Evolutionary conservation across 768 basidiomycete genomes (phyloP).

Genomic region (Tricholoma furcatifolium): DNA sequence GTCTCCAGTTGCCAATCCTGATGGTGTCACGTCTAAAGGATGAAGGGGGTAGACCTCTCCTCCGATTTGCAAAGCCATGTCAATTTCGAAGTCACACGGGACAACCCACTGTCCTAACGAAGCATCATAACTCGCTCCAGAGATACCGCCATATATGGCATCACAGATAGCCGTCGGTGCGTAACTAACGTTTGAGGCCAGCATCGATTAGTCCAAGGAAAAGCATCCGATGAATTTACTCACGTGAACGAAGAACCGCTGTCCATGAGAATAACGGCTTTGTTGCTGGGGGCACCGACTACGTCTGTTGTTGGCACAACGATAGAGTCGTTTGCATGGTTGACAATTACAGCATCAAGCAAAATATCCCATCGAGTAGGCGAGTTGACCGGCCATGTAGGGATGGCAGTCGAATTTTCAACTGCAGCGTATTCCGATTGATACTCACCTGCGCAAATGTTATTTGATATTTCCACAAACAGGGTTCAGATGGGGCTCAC

Average conservation of each 20-base stretch:
- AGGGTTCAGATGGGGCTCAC: conserved; percentile 32
- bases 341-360: conserved; percentile 69
- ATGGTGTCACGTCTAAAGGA: conserved; percentile 71
- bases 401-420: conserved; percentile 52
- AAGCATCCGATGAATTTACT: conserved; percentile 20
- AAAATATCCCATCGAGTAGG: conserved; percentile 78
- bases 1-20: conserved; percentile 36
- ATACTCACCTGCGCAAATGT: conserved; percentile 54
- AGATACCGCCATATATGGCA: conserved; percentile 64
- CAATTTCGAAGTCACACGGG: conserved; percentile 73
- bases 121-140: conserved; percentile 61
- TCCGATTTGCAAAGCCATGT: conserved; percentile 76
- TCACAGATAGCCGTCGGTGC: conserved; percentile 61
- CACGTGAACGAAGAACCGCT: conserved; percentile 83
- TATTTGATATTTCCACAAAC: neutral
- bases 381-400: conserved; percentile 67
- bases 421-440: conserved; percentile 63
- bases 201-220: conserved; percentile 1
- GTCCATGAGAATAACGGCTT: conserved; percentile 76
- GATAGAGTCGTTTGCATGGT: conserved; percentile 49
- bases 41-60: conserved; percentile 76
- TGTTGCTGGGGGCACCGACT: conserved; percentile 56
- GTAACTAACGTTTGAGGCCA: conserved; percentile 47
- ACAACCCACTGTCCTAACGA: conserved; percentile 62
- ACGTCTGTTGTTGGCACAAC: conserved; percentile 55